phyloP scores from a whole-genome alignment of 805 yeast species.

The Sugiyamaella lignohabitans region DNA sequence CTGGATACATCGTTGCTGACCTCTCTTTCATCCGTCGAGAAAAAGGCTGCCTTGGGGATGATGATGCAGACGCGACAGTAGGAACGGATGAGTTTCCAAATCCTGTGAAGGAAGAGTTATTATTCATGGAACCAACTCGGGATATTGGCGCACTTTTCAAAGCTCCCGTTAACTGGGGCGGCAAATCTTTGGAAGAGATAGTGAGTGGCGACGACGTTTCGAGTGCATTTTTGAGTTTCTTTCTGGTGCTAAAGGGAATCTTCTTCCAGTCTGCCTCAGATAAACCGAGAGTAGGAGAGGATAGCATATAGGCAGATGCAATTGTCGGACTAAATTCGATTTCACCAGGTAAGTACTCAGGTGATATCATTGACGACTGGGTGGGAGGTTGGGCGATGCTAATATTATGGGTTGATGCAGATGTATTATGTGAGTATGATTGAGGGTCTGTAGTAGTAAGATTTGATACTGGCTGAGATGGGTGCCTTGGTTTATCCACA shows the following conservation, averaged over 20 bases:
- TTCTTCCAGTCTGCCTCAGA: conserved; percentile 21
- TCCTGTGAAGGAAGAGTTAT: background rate
- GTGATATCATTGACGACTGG: conserved; percentile 4
- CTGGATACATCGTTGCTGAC: conserved; percentile 16
- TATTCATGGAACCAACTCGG: background rate
- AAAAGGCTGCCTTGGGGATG: conserved; percentile 7
- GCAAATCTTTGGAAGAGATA: conserved; percentile 6
- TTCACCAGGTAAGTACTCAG: conserved; percentile 15
- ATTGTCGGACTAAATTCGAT: conserved; percentile 1
- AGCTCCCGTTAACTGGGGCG: background rate
- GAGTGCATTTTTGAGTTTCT: conserved; percentile 16
- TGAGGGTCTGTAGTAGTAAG: too few species aligned
- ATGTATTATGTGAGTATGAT: too few species aligned
- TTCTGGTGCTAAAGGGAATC: conserved; percentile 21
- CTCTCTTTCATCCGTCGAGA: conserved; percentile 15
- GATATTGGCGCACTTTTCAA: conserved; percentile 7
- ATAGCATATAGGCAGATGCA: background rate
- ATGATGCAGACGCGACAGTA: conserved; percentile 3
- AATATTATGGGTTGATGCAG: too few species aligned
- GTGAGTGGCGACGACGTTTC: conserved; percentile 10
- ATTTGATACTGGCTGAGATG: too few species aligned
- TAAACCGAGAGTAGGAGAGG: conserved; percentile 19
- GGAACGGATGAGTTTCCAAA: background rate
- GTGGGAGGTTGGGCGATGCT: too few species aligned
- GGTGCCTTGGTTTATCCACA: too few species aligned